Base-by-base conservation (phyloP, 805 yeast species). In the Wickerhamiella parazyma region DNA sequence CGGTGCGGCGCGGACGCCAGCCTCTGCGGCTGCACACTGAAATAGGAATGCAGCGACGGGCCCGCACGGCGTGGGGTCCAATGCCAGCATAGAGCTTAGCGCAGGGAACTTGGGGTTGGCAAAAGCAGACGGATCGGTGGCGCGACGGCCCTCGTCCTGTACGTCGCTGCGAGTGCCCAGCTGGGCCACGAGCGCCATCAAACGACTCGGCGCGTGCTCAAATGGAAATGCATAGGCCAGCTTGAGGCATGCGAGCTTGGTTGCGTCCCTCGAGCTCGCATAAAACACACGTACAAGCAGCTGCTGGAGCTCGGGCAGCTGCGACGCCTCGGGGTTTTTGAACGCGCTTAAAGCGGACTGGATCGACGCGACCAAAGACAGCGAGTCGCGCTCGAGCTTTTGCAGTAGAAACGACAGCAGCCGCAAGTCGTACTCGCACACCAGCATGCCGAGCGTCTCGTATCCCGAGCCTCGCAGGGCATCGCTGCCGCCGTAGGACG, bases 61-160 rank as follows among this genome's bases (percentile, higher is more conserved):
- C 12, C 42, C 42, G 31, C 31, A 11, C 16, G 31, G 31, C 16
- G 14, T n/a, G 16, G 31, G 31, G 14, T 28, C 31, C 4, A 28
- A 16, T 16, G n/a, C 6, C 3, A 28, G 31, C 31, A 28, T 28
- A 4, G 31, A 11, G 3, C 3, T 16, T 4, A 28, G n/a, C 4
- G 16, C 3, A 3, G 31, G 31, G 7, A 28, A 28, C 6, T 4
- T 28, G 21, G 45, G 22, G 16, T 46, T 78, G 61, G 37, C 70
- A 71, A 56, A 76, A 81, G 84, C 87, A 80, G 57, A 73, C 0
- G 95, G 95, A 58, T 85, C 77, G 22, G 89, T 62, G 0, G 96
- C 96, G 49, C 74, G 75, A 4, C 58, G 59, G 0, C 95, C 80
- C 57, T 85, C 95, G 53, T 85, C 94, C 2, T 78, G 65, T 0